Percentiles rank a stretch among this genome's conserved stretches.
These are phyloP conservation scores for Talaromyces sp. DNA, from an alignment of 2,329 filamentous ascomycete species.

Conservation along the genomic window DNA sequence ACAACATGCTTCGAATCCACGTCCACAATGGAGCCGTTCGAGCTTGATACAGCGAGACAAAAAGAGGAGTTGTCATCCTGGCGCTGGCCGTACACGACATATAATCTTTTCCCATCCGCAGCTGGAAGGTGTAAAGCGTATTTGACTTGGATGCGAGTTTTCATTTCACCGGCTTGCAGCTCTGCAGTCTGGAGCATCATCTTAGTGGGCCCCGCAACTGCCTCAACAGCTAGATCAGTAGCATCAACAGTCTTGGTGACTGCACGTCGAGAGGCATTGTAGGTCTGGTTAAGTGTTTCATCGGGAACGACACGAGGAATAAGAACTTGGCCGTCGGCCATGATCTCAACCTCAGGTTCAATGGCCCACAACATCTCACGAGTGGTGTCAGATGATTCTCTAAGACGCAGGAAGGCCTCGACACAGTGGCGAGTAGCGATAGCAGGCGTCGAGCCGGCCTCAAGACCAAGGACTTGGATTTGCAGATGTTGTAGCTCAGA, in stretches of 20 bases:
- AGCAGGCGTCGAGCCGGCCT: neutral
- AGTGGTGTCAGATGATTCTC: constrained; percentile 12
- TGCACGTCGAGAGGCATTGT: neutral
- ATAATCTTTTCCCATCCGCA: neutral
- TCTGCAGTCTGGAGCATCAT: neutral
- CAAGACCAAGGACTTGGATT: neutral
- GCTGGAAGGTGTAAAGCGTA: neutral
- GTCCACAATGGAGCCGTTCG: neutral
- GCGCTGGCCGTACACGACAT: neutral
- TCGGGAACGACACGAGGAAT: constrained; percentile 21
- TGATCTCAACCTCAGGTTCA: constrained; percentile 24
- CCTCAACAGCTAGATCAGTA: neutral
- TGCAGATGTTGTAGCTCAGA: constrained; percentile 2
- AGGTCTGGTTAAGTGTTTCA: neutral
- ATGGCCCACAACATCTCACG: constrained; percentile 20
- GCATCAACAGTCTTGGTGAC: constrained; percentile 1
- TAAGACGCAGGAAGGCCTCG: neutral
- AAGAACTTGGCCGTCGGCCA: constrained; percentile 16
- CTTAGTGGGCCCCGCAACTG: neutral
- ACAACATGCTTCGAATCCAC: neutral
- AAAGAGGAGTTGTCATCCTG: neutral
- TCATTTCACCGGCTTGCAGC: neutral
- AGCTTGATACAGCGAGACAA: neutral
- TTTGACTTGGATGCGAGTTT: neutral
- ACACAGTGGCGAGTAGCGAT: constrained; percentile 9